Evolutionary conservation across 495 filamentous ascomycete species (phyloP).

Genomic region (Geopyxis carbonaria): DNA sequence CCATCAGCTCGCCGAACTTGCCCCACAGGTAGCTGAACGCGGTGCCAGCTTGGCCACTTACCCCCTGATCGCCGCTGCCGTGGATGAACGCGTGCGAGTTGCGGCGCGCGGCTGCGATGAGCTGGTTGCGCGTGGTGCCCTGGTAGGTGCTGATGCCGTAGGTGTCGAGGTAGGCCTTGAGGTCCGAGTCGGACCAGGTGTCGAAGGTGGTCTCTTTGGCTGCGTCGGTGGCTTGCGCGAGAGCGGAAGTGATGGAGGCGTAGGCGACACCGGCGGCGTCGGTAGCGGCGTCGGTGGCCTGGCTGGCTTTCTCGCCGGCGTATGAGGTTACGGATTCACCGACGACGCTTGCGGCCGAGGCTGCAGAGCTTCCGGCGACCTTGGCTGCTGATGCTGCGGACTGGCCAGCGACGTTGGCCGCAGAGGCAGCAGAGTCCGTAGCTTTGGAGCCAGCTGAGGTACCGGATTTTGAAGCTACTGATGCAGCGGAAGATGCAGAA

Average conservation of each 20-base stretch:
- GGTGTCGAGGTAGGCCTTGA: conserved; percentile 66
- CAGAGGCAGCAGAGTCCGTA: conserved; percentile 49
- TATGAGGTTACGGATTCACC: conserved; percentile 53
- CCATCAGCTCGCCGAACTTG: conserved; percentile 43
- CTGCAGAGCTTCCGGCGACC: conserved; percentile 41
- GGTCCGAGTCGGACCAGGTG: conserved; percentile 63
- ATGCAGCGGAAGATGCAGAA: conserved; percentile 13
- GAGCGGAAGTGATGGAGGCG: conserved; percentile 57
- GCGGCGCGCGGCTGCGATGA: conserved; percentile 40
- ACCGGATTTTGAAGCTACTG: conserved; percentile 25
- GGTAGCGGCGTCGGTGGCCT: conserved; percentile 38
- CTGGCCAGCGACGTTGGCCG: conserved; percentile 37
- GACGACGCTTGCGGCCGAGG: conserved; percentile 33
- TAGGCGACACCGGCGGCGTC: conserved; percentile 44
- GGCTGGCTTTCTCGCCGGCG: conserved; percentile 25
- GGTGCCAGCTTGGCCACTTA: conserved; percentile 31
- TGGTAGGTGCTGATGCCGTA: conserved; percentile 62
- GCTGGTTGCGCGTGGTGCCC: conserved; percentile 47
- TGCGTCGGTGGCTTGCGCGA: conserved; percentile 47
- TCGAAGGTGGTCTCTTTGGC: conserved; percentile 59
- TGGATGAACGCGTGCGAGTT: conserved; percentile 41
- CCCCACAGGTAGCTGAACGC: conserved; percentile 28
- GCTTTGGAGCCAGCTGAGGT: conserved; percentile 24
- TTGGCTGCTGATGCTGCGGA: conserved; percentile 44
- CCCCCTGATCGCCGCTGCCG: conserved; percentile 48